A percentile compares a stretch with the other conserved stretches of the same genome.
Conservation (phyloP, 2,329 filamentous ascomycete genomes). For the Penicillium sp. region DNA sequence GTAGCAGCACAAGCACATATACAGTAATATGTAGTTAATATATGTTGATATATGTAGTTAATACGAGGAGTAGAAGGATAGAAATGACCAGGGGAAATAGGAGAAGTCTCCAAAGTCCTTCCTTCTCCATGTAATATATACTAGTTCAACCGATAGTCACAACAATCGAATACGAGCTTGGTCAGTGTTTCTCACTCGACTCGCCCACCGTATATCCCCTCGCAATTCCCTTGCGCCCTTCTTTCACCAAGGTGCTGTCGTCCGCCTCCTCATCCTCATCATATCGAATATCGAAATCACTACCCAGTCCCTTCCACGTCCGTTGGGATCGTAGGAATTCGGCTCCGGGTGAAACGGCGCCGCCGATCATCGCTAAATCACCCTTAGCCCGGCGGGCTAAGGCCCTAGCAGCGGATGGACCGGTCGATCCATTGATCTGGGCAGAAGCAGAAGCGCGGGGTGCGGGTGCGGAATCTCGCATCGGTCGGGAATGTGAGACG, state of each 20-base stretch:
- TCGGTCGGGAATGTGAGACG: conserved; percentile 68
- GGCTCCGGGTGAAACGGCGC: conserved; percentile 86
- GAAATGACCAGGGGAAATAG: too few relatives aligned
- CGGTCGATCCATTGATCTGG: conserved; percentile 27
- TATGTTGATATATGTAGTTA: not conserved
- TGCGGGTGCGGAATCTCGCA: conserved; percentile 44
- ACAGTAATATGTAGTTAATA: not conserved
- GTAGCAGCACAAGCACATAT: not conserved
- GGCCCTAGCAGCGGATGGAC: conserved; percentile 44
- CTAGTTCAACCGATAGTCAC: too few relatives aligned
- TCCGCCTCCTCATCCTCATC: conserved; percentile 61
- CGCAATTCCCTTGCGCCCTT: conserved; percentile 85
- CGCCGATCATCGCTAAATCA: conserved; percentile 80
- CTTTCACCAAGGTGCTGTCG: conserved; percentile 71
- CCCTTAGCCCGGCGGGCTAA: conserved; percentile 69
- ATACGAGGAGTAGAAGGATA: not conserved
- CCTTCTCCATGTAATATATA: too few relatives aligned
- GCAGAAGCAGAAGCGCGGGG: conserved; percentile 34
- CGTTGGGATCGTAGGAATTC: conserved; percentile 81
- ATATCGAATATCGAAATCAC: conserved; percentile 71
- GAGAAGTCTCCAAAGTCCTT: too few relatives aligned
- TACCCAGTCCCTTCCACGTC: conserved; percentile 91
- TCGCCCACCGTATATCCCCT: conserved; percentile 82
- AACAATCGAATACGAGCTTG: too few relatives aligned
- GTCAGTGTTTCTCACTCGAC: conserved; percentile 44